phyloP scores from a whole-genome alignment of 2,329 filamentous ascomycete genomes.

The Ampelomyces quisqualis region DNA sequence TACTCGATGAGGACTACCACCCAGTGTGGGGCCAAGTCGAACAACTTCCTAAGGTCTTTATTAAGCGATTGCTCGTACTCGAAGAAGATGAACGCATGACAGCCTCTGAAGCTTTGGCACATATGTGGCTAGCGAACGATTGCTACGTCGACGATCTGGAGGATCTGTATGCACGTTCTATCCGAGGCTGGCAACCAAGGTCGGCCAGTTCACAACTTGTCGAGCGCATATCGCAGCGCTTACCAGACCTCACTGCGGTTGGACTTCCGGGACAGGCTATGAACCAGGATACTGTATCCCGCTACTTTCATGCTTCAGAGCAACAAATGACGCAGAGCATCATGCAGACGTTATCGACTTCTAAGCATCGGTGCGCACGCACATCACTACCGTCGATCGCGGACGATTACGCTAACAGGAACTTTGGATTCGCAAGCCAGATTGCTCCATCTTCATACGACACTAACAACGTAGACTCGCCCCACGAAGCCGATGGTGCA shows the following conservation, averaged over 20 bases:
- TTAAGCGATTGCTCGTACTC: slow-evolving; percentile 53
- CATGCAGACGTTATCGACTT: slow-evolving; percentile 3
- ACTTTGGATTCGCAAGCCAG: not conserved
- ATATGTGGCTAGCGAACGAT: slow-evolving; percentile 59
- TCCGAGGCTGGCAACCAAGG: slow-evolving; percentile 54
- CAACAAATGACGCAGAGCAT: not conserved
- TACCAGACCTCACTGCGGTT: not conserved
- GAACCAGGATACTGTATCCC: slow-evolving; percentile 2
- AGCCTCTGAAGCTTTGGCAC: slow-evolving; percentile 54
- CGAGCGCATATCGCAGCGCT: slow-evolving; percentile 22
- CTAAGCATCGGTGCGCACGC: slow-evolving; percentile 12
- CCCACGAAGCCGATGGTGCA: not conserved
- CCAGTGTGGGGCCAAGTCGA: slow-evolving; percentile 48
- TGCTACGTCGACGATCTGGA: slow-evolving; percentile 51
- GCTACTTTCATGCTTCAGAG: slow-evolving; percentile 2
- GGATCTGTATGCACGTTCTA: slow-evolving; percentile 52
- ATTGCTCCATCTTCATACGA: not conserved
- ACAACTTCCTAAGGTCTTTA: slow-evolving; percentile 54
- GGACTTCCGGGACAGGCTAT: not conserved
- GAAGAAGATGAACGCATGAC: slow-evolving; percentile 55
- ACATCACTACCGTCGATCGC: slow-evolving; percentile 17
- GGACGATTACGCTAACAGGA: slow-evolving; percentile 1
- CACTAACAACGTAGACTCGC: not conserved
- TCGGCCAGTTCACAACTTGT: slow-evolving; percentile 28
- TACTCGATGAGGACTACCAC: slow-evolving; percentile 45